Evolutionary conservation across 352 stramenopile genomes (phyloP).

Genomic region (Pythium volutum): DNA sequence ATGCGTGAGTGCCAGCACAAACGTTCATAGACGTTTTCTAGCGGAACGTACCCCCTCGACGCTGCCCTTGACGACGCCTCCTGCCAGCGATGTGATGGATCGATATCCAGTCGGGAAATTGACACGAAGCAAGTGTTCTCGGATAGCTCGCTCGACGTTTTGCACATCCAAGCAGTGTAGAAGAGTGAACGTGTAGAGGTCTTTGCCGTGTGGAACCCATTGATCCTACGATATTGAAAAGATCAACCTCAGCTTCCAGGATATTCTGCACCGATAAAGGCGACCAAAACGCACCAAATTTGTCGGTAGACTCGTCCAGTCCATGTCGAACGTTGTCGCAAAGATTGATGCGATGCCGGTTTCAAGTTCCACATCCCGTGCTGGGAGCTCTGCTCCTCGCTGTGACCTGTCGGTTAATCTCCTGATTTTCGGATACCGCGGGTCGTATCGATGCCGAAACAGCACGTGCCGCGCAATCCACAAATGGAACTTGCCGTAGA

Average conservation of each 20-base stretch:
- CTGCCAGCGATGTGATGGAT: conserved; percentile 72
- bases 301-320: conserved; percentile 58
- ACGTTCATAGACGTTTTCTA: not conserved
- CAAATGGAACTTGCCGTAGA: conserved; percentile 85
- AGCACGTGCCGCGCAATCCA: conserved; percentile 64
- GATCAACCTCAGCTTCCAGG: not conserved
- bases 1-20: not conserved
- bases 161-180: conserved; percentile 68
- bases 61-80: conserved; percentile 42
- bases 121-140: conserved; percentile 58
- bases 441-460: not conserved
- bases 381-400: conserved; percentile 19
- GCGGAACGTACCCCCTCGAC: conserved; percentile 54
- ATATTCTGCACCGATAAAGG: not conserved
- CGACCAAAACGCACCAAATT: conserved; percentile 39
- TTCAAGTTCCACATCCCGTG: conserved; percentile 22
- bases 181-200: conserved; percentile 82
- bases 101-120: conserved; percentile 76
- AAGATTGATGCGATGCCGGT: conserved; percentile 75
- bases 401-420: conserved; percentile 2
- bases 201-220: conserved; percentile 73
- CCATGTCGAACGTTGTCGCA: conserved; percentile 81
- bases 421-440: conserved; percentile 3
- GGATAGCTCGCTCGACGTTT: conserved; percentile 63
- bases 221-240: conserved; percentile 31